Percentiles rank a stretch among this genome's conserved stretches.
Evolutionary conservation across 2,329 filamentous ascomycete genomes (phyloP).

Genomic region (Lachnellula suecica): DNA sequence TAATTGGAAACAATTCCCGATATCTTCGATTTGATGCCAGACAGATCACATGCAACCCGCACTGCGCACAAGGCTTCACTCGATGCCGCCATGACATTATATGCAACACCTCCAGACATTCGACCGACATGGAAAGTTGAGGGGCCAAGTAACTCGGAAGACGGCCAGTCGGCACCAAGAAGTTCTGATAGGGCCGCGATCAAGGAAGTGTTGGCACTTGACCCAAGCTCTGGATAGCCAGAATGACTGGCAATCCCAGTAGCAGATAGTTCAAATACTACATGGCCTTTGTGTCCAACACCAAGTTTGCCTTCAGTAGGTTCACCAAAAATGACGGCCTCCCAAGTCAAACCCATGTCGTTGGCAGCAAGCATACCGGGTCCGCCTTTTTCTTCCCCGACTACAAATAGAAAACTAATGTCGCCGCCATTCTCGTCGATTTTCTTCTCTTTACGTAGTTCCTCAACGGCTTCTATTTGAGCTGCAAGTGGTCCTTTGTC

Average conservation of each 20-base stretch:
- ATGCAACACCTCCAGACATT: slow-evolving; percentile 76
- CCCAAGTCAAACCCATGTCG: slow-evolving; percentile 46
- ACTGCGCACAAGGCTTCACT: slow-evolving; percentile 40
- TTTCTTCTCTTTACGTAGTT: slow-evolving; percentile 43
- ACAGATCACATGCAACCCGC: not conserved
- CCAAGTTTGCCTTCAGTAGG: slow-evolving; percentile 87
- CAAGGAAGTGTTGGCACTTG: slow-evolving; percentile 78
- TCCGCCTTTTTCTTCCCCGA: slow-evolving; percentile 81
- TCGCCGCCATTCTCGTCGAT: slow-evolving; percentile 40
- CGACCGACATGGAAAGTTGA: slow-evolving; percentile 84
- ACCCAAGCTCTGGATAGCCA: slow-evolving; percentile 86
- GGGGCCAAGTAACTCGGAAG: slow-evolving; percentile 73
- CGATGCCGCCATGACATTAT: slow-evolving; percentile 78
- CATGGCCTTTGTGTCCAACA: slow-evolving; percentile 83
- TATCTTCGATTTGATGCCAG: not conserved
- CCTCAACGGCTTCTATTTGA: slow-evolving; percentile 66
- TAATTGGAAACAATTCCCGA: not conserved
- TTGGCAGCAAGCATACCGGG: slow-evolving; percentile 71
- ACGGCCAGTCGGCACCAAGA: slow-evolving; percentile 68
- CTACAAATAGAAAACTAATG: slow-evolving; percentile 62
- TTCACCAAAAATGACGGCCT: slow-evolving; percentile 83
- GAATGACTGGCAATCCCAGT: slow-evolving; percentile 78
- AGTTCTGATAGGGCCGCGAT: slow-evolving; percentile 66
- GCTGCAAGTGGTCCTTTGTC: slow-evolving; percentile 68
- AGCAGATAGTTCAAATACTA: slow-evolving; percentile 65